Evolutionary conservation across 2,329 filamentous ascomycete genomes (phyloP).

Genomic region (Aspergillus eucalypticola): DNA sequence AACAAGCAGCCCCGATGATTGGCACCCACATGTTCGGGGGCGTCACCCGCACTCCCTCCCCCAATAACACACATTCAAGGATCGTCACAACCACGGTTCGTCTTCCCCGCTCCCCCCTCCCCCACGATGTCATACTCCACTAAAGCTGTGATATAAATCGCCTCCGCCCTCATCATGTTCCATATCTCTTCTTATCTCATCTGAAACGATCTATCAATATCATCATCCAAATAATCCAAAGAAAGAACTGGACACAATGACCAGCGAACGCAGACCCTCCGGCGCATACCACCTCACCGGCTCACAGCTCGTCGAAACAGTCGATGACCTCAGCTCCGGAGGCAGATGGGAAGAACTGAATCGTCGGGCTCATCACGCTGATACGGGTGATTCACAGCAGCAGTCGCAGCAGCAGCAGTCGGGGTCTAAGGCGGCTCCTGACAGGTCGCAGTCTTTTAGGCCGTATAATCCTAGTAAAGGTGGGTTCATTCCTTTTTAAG

Average conservation of each 20-base stretch:
- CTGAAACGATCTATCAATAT: neutral
- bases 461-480: neutral
- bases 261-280: neutral
- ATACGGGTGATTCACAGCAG: neutral
- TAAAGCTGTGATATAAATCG: neutral
- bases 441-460: neutral
- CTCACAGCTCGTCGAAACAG: neutral
- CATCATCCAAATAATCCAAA: neutral
- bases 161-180: neutral
- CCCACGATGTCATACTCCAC: neutral
- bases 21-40: neutral
- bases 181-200: no score
- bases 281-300: constrained; percentile 5
- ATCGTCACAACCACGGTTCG: neutral
- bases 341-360: constrained; percentile 2
- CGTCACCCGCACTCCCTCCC: neutral
- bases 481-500: neutral
- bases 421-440: neutral
- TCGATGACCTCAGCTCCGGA: neutral
- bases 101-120: neutral
- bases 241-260: neutral
- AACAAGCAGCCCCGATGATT: neutral
- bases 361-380: neutral
- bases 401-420: neutral
- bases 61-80: neutral